phyloP scores from a whole-genome alignment of 2,329 filamentous ascomycete species.

The Sphaerulina populicola region DNA sequence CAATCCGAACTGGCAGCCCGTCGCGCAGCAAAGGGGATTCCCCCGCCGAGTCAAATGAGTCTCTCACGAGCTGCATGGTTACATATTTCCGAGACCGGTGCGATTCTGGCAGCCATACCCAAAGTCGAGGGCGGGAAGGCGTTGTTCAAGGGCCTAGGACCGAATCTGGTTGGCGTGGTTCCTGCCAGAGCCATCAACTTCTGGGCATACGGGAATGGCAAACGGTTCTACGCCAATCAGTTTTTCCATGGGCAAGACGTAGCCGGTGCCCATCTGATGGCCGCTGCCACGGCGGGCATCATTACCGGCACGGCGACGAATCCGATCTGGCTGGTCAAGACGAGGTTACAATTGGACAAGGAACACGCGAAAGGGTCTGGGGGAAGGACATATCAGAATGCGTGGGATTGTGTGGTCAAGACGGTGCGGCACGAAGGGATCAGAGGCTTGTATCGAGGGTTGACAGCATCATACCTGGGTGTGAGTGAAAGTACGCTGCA shows the following conservation, averaged over 20 bases:
- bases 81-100: constrained; percentile 76
- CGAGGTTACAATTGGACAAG: constrained; percentile 83
- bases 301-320: constrained; percentile 87
- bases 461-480: constrained; percentile 85
- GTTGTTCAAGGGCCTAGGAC: constrained; percentile 86
- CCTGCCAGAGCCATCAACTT: constrained; percentile 90
- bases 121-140: constrained; percentile 74
- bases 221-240: constrained; percentile 66
- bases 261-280: constrained; percentile 67
- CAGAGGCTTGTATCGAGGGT: constrained; percentile 74
- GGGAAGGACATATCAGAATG: constrained; percentile 72
- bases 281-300: constrained; percentile 70
- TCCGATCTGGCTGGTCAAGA: constrained; percentile 96
- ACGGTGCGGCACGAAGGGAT: constrained; percentile 73
- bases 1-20: constrained; percentile 68
- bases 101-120: constrained; percentile 75
- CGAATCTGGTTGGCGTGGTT: constrained; percentile 81
- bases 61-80: constrained; percentile 58
- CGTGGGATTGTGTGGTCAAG: constrained; percentile 77
- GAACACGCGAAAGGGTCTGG: constrained; percentile 53
- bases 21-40: constrained; percentile 51
- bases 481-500: constrained; percentile 85
- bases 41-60: constrained; percentile 50
- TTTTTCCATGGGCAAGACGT: constrained; percentile 63
- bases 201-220: constrained; percentile 86